phyloP scores from a whole-genome alignment of 306 rosid species.

The Lablab purpureus region DNA sequence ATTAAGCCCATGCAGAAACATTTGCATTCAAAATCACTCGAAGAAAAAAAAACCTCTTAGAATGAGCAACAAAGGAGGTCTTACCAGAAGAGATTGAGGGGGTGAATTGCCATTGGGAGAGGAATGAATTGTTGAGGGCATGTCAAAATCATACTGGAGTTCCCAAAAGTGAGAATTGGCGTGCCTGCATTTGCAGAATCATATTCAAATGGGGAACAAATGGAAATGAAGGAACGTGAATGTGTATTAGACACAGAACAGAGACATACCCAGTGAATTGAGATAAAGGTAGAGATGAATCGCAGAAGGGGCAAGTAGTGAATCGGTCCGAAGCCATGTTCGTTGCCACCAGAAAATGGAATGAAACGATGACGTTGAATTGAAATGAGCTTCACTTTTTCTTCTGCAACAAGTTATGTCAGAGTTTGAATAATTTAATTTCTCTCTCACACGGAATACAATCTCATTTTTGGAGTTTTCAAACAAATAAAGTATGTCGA shows the following conservation, averaged over 20 bases:
- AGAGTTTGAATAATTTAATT: neutral
- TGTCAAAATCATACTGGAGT: neutral
- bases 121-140: constrained; percentile 7
- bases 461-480: too few species aligned
- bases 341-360: neutral
- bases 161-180: constrained; percentile 66
- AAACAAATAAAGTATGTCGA: too few species aligned
- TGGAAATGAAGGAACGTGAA: neutral
- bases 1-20: neutral
- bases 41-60: neutral
- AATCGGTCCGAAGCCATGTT: constrained; percentile 37
- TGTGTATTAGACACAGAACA: neutral
- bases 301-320: constrained; percentile 64
- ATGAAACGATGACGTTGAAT: neutral
- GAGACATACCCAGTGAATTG: constrained; percentile 58
- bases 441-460: too few species aligned
- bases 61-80: neutral
- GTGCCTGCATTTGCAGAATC: constrained; percentile 60
- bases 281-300: constrained; percentile 51
- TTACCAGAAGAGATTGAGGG: neutral
- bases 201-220: neutral
- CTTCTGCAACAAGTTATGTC: neutral
- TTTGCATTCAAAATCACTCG: neutral
- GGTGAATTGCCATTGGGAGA: constrained; percentile 39
- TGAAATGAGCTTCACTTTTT: neutral